Evolutionary conservation across 441 rosid species (phyloP).

Genomic region (Populus hybrid): DNA sequence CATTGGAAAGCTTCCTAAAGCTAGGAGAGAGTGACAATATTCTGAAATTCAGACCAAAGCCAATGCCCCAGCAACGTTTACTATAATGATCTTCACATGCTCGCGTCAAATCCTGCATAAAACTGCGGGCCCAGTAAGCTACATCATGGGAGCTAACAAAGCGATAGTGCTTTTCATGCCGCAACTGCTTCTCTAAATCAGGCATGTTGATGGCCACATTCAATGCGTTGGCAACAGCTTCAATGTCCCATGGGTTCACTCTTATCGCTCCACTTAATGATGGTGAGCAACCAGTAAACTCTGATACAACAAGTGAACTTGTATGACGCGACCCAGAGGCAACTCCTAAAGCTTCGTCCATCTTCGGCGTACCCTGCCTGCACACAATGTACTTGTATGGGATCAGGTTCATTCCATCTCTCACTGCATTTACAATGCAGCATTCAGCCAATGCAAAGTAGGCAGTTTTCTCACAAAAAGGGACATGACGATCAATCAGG

Average conservation of each 20-base stretch:
- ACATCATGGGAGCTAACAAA: conserved; percentile 75
- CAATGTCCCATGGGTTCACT: conserved; percentile 76
- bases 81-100: conserved; percentile 71
- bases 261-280: conserved; percentile 80
- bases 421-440: no score
- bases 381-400: no score
- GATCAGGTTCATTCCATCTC: no score
- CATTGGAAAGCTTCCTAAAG: conserved; percentile 66
- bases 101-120: conserved; percentile 69
- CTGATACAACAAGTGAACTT: conserved; percentile 72
- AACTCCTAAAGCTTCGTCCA: conserved; percentile 53
- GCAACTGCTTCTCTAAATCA: conserved; percentile 50
- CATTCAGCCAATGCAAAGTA: no score
- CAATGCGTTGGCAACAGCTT: conserved; percentile 64
- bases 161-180: conserved; percentile 77
- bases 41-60: conserved; percentile 74
- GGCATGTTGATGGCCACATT: conserved; percentile 46
- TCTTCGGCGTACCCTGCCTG: conserved; percentile 45
- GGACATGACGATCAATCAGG: no score
- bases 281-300: conserved; percentile 80
- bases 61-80: conserved; percentile 81
- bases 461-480: no score
- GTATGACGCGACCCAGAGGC: conserved; percentile 43
- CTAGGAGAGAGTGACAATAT: conserved; percentile 80
- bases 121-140: conserved; percentile 80